phyloP scores from a whole-genome alignment of 306 rosid genomes.

The Rosa lucieae region DNA sequence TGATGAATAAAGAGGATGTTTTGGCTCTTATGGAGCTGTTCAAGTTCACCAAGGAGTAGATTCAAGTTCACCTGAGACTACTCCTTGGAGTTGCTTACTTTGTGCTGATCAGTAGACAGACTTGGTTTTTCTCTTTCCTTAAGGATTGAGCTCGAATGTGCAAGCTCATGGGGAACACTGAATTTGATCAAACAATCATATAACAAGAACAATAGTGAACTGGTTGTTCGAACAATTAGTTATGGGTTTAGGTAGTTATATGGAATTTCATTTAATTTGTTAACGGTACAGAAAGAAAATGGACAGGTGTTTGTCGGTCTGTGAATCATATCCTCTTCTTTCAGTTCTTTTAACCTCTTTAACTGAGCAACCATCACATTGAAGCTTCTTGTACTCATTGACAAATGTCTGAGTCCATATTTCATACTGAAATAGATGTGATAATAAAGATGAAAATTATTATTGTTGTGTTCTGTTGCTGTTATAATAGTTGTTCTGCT shows the following conservation, averaged over 20 bases:
- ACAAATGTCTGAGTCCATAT: neutral
- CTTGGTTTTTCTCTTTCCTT: slow-evolving; percentile 3
- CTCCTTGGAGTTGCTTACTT: neutral
- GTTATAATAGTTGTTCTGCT: neutral
- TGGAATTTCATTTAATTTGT: neutral
- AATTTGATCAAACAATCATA: neutral
- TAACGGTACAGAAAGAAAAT: neutral
- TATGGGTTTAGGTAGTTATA: neutral
- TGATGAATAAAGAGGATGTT: neutral
- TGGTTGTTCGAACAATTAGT: neutral
- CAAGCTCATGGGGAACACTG: neutral
- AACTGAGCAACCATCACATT: neutral
- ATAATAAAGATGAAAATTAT: too few species aligned
- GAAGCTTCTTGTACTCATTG: neutral
- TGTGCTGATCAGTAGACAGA: neutral
- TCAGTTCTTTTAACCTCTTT: neutral
- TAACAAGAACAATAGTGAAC: neutral
- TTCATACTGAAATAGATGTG: neutral
- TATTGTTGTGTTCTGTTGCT: neutral
- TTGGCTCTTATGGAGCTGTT: neutral
- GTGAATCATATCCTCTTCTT: neutral
- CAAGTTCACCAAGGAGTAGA: neutral
- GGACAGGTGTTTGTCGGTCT: neutral
- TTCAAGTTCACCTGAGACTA: neutral
- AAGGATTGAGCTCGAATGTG: neutral